Evolutionary conservation across 345 rosid species (phyloP).

Genomic region (Gossypium sturtianum): DNA sequence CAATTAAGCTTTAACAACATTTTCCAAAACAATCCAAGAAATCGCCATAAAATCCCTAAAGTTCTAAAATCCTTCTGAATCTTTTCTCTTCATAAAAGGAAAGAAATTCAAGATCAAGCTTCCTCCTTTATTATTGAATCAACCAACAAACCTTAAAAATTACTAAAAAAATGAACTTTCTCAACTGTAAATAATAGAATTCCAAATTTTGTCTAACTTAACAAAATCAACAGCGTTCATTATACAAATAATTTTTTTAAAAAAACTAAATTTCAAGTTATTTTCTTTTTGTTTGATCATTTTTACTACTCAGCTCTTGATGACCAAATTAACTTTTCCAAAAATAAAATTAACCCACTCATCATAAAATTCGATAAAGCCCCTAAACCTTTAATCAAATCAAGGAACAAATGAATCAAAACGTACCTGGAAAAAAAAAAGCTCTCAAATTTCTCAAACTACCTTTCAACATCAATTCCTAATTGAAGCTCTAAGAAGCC

Average conservation of each 20-base stretch:
- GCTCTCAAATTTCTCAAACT: neutral
- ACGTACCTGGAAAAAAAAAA: conserved; percentile 15
- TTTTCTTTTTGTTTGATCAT: neutral
- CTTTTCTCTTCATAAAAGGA: neutral
- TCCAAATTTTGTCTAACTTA: neutral
- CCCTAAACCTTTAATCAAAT: neutral
- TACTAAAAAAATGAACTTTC: neutral
- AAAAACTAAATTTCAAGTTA: neutral
- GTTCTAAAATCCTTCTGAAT: neutral
- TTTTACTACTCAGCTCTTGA: neutral
- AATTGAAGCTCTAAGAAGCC: neutral
- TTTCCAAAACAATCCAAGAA: neutral
- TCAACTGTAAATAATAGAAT: neutral
- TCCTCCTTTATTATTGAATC: neutral
- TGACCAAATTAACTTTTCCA: neutral
- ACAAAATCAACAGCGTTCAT: neutral
- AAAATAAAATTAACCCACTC: too few relatives aligned
- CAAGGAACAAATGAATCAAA: neutral
- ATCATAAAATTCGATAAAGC: neutral
- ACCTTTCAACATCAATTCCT: neutral
- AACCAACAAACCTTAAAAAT: conserved; percentile 7
- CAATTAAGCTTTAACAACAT: neutral
- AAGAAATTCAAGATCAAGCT: neutral
- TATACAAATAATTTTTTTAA: neutral
- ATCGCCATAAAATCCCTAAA: neutral